Evolutionary conservation across 2,329 filamentous ascomycete genomes (phyloP).

Genomic region (Metarhizium album): DNA sequence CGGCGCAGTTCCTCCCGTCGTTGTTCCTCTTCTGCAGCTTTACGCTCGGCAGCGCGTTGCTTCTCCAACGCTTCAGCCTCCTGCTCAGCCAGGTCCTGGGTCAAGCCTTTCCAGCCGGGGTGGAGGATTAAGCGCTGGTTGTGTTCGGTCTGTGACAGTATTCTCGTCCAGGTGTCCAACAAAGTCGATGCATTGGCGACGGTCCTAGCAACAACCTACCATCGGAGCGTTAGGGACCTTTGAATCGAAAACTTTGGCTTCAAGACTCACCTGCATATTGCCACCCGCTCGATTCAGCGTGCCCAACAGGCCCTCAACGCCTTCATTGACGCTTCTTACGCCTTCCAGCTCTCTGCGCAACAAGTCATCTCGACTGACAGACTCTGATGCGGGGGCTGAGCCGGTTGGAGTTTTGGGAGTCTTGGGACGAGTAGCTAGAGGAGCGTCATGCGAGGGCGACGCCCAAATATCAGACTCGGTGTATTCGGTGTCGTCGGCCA

Average conservation of each 20-base stretch:
- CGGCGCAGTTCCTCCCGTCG: conserved; percentile 60
- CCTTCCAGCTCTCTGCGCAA: conserved; percentile 72
- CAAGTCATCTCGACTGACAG: conserved; percentile 57
- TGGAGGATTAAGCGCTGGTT: conserved; percentile 88
- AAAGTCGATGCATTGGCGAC: conserved; percentile 81
- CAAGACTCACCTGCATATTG: conserved; percentile 59
- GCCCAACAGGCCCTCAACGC: conserved; percentile 68
- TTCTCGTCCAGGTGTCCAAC: conserved; percentile 90
- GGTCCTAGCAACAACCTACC: conserved; percentile 67
- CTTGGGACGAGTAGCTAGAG: conserved; percentile 21
- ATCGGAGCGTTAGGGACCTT: conserved; percentile 20
- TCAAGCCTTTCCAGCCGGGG: conserved; percentile 80
- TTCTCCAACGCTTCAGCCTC: conserved; percentile 67
- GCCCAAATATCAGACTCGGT: conserved; percentile 39
- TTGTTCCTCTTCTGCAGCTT: conserved; percentile 67
- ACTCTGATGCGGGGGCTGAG: conserved; percentile 30
- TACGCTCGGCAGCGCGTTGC: conserved; percentile 67
- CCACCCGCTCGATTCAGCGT: conserved; percentile 61
- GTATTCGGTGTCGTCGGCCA: conserved; percentile 34
- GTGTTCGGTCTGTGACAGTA: conserved; percentile 93
- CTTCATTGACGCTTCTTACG: conserved; percentile 75
- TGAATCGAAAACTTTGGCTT: background rate
- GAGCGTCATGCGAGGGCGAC: conserved; percentile 28
- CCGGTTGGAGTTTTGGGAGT: conserved; percentile 34
- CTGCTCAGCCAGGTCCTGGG: conserved; percentile 73